Percentiles rank a stretch among this genome's conserved stretches.
Evolutionary conservation across 2,329 filamentous ascomycete genomes (phyloP).

Genomic region (Hymenotorrendiella dingleyae): DNA sequence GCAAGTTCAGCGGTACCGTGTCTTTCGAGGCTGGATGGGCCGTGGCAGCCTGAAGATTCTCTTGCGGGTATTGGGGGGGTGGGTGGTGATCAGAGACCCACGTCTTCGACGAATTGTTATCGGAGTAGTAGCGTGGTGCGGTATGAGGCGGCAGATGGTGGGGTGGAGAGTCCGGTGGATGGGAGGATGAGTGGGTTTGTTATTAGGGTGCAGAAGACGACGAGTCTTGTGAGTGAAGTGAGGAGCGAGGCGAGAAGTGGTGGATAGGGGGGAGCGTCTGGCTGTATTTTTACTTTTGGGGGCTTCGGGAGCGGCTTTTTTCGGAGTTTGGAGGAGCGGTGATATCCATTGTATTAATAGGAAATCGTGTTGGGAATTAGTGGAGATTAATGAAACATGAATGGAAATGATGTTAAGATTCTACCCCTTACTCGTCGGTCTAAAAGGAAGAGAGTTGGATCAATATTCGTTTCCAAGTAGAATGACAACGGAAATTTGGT

Average conservation of each 20-base stretch:
- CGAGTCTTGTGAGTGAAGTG: not conserved
- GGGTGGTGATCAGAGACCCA: not conserved
- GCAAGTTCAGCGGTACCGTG: not conserved
- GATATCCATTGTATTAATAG: no score
- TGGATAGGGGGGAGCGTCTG: not conserved
- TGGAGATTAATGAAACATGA: no score
- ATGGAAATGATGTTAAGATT: no score
- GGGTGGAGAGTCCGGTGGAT: not conserved
- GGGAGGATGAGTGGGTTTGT: not conserved
- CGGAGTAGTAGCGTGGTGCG: not conserved
- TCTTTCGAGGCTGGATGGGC: not conserved
- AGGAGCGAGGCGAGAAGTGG: not conserved
- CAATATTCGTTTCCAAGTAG: no score
- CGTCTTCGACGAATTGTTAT: not conserved
- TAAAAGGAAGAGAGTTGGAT: no score
- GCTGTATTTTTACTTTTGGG: no score
- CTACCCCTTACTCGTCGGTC: no score
- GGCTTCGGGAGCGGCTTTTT: no score
- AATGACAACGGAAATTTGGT: no score
- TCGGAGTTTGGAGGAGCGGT: no score
- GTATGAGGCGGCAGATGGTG: not conserved
- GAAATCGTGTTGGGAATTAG: no score
- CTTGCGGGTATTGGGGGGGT: no score
- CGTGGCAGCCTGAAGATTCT: not conserved
- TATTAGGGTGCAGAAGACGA: conserved; percentile 2